Evolutionary conservation across 2,329 filamentous ascomycete genomes (phyloP).

Genomic region (Colletotrichum sansevieriae): DNA sequence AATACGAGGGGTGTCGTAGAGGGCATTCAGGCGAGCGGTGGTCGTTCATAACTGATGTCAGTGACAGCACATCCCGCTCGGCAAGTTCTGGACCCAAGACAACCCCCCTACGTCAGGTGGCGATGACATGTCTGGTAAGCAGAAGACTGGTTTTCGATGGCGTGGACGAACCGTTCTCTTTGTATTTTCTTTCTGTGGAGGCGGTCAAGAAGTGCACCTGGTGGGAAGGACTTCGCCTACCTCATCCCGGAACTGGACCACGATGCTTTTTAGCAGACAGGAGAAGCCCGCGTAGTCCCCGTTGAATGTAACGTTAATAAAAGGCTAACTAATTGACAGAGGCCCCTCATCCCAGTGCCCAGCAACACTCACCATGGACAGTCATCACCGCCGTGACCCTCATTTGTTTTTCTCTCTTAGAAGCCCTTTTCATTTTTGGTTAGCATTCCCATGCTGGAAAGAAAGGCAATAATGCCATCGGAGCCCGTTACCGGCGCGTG

Average conservation of each 20-base stretch:
- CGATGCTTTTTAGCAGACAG: neutral
- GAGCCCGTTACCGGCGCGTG: too few relatives aligned
- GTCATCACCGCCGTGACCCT: too few relatives aligned
- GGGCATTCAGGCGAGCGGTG: too few relatives aligned
- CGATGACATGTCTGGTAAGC: neutral
- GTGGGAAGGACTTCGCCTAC: neutral
- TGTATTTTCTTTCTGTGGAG: too few relatives aligned
- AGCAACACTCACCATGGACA: neutral
- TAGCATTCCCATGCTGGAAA: neutral
- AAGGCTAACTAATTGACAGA: slow-evolving; percentile 21
- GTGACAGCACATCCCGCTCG: neutral
- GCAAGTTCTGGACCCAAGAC: too few relatives aligned
- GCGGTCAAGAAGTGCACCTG: too few relatives aligned
- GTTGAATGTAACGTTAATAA: slow-evolving; percentile 32
- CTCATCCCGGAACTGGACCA: neutral
- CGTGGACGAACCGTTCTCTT: too few relatives aligned
- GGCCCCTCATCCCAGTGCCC: neutral
- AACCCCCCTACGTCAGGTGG: slow-evolving; percentile 5
- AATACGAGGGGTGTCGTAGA: neutral
- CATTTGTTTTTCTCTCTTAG: too few relatives aligned
- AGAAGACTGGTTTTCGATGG: too few relatives aligned
- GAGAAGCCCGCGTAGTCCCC: neutral
- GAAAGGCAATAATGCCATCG: too few relatives aligned
- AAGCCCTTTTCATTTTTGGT: neutral
- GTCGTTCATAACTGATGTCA: neutral